Conservation (phyloP, 129 eudicot genomes). For the Tanacetum coccineum region DNA sequence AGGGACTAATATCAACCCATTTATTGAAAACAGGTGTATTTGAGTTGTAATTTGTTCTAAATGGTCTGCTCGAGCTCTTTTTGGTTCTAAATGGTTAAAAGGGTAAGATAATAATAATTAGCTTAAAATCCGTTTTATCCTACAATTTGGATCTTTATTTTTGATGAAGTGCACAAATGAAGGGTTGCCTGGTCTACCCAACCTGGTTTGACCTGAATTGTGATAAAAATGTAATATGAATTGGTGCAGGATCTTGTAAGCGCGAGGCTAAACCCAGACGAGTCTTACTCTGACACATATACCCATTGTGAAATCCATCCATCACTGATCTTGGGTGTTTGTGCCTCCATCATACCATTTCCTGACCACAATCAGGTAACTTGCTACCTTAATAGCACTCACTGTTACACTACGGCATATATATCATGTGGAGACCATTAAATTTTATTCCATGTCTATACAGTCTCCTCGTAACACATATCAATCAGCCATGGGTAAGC, state of each 20-base stretch:
- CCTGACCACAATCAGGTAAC: slow-evolving; percentile 97
- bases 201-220: not conserved
- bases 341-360: slow-evolving; percentile 97
- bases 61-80: not conserved
- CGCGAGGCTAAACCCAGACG: slow-evolving; percentile 70
- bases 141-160: too few species aligned
- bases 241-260: slow-evolving; percentile 69
- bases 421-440: not conserved
- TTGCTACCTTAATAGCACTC: not conserved
- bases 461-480: slow-evolving; percentile 99
- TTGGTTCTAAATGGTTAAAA: too few species aligned
- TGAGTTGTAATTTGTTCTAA: not conserved
- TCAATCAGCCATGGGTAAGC: slow-evolving; percentile 99
- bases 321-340: slow-evolving; percentile 84
- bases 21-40: not conserved
- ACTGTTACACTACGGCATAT: not conserved
- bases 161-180: too few species aligned
- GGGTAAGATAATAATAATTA: too few species aligned
- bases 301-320: slow-evolving; percentile 99
- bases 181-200: too few species aligned
- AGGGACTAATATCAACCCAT: not conserved
- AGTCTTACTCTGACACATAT: slow-evolving; percentile 81
- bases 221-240: not conserved
- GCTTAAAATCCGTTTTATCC: too few species aligned
- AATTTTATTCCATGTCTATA: slow-evolving; percentile 1